Conservation (phyloP, 352 stramenopile genomes). For the Globisporangium apiculatum region DNA sequence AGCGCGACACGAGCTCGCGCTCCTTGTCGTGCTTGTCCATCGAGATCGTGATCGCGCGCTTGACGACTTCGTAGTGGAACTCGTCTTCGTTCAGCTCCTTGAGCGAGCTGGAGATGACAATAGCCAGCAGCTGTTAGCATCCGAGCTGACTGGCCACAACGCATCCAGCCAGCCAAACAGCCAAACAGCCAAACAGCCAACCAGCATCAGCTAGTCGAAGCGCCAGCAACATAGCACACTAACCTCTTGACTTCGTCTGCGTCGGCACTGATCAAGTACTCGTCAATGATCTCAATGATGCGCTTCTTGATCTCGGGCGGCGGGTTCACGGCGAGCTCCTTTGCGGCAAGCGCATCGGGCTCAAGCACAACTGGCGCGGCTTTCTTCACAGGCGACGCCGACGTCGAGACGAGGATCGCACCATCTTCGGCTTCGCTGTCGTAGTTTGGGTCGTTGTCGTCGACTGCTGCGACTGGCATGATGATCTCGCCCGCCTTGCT, state of each 20-base stretch:
- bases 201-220: not conserved
- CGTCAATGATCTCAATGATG: constrained; percentile 83
- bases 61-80: constrained; percentile 92
- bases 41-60: constrained; percentile 92
- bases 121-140: not conserved
- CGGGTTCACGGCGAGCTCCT: constrained; percentile 69
- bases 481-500: constrained; percentile 70
- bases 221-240: not conserved
- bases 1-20: constrained; percentile 86
- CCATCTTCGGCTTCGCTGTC: constrained; percentile 90
- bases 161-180: not conserved
- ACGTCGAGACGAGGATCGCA: constrained; percentile 77
- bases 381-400: constrained; percentile 34
- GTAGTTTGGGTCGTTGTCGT: constrained; percentile 92
- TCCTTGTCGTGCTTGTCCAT: constrained; percentile 93
- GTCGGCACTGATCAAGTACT: constrained; percentile 88
- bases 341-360: constrained; percentile 59
- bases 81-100: constrained; percentile 57
- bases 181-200: not conserved
- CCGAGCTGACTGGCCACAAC: not conserved
- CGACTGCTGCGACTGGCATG: constrained; percentile 48
- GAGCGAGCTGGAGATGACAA: constrained; percentile 35
- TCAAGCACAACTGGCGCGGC: constrained; percentile 39
- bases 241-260: constrained; percentile 83
- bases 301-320: constrained; percentile 86